These are phyloP conservation scores for Obelidium mucronatum DNA, from an alignment of 192 early-diverging fungal species.

Conservation along the genomic window DNA sequence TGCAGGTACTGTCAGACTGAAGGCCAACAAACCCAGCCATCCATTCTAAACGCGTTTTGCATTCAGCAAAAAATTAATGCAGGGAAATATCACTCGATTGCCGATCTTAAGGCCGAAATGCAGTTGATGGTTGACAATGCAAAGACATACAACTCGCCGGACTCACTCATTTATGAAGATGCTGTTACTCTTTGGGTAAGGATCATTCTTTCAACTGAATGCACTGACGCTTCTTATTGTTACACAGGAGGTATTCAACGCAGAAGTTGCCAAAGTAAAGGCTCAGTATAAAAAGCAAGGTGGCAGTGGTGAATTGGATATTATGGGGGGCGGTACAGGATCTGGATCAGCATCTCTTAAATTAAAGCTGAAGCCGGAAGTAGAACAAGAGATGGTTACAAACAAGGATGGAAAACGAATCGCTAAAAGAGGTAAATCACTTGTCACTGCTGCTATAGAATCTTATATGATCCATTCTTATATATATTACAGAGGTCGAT, in stretches of 20 bases:
- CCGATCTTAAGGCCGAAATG: conserved; percentile 83
- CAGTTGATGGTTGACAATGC: conserved; percentile 89
- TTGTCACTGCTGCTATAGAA: neutral
- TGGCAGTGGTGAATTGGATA: neutral
- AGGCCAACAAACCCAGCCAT: conserved; percentile 2
- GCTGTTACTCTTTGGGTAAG: conserved; percentile 42
- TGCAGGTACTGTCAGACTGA: conserved; percentile 60
- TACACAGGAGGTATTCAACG: conserved; percentile 31
- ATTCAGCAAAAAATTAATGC: conserved; percentile 67
- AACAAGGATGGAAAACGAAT: conserved; percentile 26
- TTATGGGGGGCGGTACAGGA: neutral
- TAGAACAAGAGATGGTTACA: neutral
- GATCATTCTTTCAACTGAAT: neutral
- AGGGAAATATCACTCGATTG: conserved; percentile 70
- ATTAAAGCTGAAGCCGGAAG: conserved; percentile 8
- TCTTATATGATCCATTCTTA: neutral
- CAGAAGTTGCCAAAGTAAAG: conserved; percentile 30
- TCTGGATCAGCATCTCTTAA: neutral
- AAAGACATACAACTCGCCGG: conserved; percentile 86
- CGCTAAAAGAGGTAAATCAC: neutral
- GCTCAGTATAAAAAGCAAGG: neutral
- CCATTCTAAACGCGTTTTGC: neutral
- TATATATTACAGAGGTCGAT: conserved; percentile 35
- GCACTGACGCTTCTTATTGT: neutral
- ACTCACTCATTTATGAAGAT: conserved; percentile 68